A percentile compares a stretch with the other conserved stretches of the same genome.
Evolutionary conservation across 768 basidiomycete species (phyloP).

Genomic region (Mycena metata): DNA sequence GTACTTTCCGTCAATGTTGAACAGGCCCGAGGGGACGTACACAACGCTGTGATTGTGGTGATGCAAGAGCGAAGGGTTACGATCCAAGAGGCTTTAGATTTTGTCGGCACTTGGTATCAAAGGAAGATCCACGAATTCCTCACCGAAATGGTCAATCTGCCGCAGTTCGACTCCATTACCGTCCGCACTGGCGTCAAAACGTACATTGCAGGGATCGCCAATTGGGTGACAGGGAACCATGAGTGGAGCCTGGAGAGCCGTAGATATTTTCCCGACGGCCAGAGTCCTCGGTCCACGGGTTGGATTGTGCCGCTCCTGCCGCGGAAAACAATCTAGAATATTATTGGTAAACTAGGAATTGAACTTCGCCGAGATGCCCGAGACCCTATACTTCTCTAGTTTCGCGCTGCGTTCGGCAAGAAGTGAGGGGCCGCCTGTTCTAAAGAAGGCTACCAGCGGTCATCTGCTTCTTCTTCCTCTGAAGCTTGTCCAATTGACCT

Average conservation of each 20-base stretch:
- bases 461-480: too few relatives aligned
- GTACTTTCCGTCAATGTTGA: constrained; percentile 10
- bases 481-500: too few relatives aligned
- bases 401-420: too few relatives aligned
- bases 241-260: constrained; percentile 13
- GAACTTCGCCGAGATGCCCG: too few relatives aligned
- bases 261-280: too few relatives aligned
- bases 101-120: not conserved
- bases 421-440: too few relatives aligned
- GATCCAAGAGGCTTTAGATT: constrained; percentile 4
- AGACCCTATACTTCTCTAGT: too few relatives aligned
- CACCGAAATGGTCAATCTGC: not conserved
- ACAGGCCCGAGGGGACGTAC: constrained; percentile 10
- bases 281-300: too few relatives aligned
- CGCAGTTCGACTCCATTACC: not conserved
- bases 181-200: not conserved
- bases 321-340: too few relatives aligned
- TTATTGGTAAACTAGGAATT: too few relatives aligned
- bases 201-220: not conserved
- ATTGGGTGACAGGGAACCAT: constrained; percentile 10
- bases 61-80: constrained; percentile 2
- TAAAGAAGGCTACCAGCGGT: too few relatives aligned
- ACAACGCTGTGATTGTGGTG: constrained; percentile 13
- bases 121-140: not conserved
- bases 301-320: too few relatives aligned